phyloP scores from a whole-genome alignment of 2,329 filamentous ascomycete species.

The Microsporum ferrugineum region DNA sequence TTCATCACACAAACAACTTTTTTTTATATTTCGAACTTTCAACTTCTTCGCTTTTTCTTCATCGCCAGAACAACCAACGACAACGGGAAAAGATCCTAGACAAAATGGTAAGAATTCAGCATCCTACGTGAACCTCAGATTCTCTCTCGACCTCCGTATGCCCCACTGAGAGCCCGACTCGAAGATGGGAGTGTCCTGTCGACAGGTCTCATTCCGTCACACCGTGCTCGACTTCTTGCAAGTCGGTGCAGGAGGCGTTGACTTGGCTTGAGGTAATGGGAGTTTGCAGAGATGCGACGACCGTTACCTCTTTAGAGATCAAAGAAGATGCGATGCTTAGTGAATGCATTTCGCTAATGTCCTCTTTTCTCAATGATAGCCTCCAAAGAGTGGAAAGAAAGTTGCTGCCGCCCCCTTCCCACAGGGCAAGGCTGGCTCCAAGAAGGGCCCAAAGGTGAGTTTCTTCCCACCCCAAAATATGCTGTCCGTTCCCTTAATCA shows the following conservation, averaged over 20 bases:
- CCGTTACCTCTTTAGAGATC: conserved; percentile 73
- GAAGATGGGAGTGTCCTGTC: conserved; percentile 1
- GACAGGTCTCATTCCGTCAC: conserved; percentile 25
- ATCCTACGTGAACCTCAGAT: conserved; percentile 28
- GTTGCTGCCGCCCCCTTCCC: conserved; percentile 93
- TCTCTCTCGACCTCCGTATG: conserved; percentile 19
- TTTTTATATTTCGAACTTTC: not conserved
- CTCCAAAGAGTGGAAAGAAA: conserved; percentile 97
- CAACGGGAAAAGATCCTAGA: conserved; percentile 39
- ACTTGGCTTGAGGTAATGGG: conserved; percentile 44
- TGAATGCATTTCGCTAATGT: conserved; percentile 77
- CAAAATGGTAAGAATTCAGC: conserved; percentile 52
- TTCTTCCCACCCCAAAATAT: not conserved
- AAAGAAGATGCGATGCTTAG: conserved; percentile 64
- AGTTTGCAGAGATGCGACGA: conserved; percentile 43
- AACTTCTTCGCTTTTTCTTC: conserved; percentile 20
- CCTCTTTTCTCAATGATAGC: conserved; percentile 99
- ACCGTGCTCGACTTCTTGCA: conserved; percentile 17
- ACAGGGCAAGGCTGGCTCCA: conserved; percentile 75
- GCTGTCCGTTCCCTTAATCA: not conserved
- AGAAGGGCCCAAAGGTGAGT: conserved; percentile 88
- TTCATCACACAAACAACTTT: not conserved
- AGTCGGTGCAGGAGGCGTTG: conserved; percentile 26
- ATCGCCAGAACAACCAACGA: conserved; percentile 34
- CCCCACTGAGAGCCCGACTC: not conserved